A percentile compares a stretch with the other conserved stretches of the same genome.
phyloP scores from a whole-genome alignment of 306 rosid species.

The Arachis hypogaea region DNA sequence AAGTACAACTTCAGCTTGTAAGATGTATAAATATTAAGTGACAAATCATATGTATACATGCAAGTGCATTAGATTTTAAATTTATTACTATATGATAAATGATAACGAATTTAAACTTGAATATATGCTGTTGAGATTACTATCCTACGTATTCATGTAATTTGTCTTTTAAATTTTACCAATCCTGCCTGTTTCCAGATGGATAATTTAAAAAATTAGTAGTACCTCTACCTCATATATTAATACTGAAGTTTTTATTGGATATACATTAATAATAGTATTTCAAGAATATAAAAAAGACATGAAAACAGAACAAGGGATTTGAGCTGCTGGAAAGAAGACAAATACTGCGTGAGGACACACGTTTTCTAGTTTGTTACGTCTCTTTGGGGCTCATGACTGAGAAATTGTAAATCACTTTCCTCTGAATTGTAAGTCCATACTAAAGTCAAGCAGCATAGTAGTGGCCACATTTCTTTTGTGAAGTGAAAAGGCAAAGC shows the following conservation, averaged over 20 bases:
- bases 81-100: not conserved
- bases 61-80: not conserved
- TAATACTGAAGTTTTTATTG: not conserved
- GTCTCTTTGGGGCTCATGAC: slow-evolving; percentile 37
- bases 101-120: not conserved
- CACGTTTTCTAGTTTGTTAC: slow-evolving; percentile 46
- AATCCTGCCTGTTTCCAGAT: not conserved
- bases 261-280: slow-evolving; percentile 3
- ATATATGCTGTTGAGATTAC: not conserved
- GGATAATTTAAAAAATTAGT: not conserved
- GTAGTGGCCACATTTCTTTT: not conserved
- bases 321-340: slow-evolving; percentile 10
- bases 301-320: not conserved
- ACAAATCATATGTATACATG: too few species aligned
- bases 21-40: too few species aligned
- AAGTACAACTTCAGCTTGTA: not conserved
- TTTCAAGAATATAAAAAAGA: not conserved
- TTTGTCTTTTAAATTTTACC: not conserved
- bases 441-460: slow-evolving; percentile 22
- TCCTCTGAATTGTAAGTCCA: slow-evolving; percentile 5
- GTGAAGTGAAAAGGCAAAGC: not conserved
- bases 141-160: not conserved
- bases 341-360: not conserved
- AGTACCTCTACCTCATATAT: not conserved
- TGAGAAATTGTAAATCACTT: not conserved